phyloP scores from a whole-genome alignment of 2,329 filamentous ascomycete genomes.

The Cercospora citrullina region DNA sequence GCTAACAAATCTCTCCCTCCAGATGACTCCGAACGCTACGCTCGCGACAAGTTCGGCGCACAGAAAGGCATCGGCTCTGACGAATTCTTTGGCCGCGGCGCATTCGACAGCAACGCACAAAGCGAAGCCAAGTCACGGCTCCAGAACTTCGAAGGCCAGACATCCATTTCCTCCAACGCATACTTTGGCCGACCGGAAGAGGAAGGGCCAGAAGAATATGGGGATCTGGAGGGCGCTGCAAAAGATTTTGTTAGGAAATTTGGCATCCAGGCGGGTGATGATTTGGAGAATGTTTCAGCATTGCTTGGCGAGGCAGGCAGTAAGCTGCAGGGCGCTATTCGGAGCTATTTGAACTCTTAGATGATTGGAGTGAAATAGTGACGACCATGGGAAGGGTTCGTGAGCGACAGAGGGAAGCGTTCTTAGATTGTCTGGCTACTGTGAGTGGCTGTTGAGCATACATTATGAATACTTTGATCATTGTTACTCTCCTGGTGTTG shows the following conservation, averaged over 20 bases:
- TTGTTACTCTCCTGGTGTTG: neutral
- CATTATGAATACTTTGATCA: neutral
- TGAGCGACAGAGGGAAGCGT: neutral
- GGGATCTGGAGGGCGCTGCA: constrained; percentile 86
- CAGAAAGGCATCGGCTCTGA: constrained; percentile 98
- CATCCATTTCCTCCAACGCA: constrained; percentile 89
- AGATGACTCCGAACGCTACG: constrained; percentile 78
- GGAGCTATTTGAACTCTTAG: constrained; percentile 38
- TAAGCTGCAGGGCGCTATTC: constrained; percentile 69
- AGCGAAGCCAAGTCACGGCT: constrained; percentile 84
- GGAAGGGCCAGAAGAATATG: constrained; percentile 66
- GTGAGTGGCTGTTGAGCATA: neutral
- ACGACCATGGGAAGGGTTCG: neutral
- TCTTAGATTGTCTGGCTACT: neutral
- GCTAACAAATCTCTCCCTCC: constrained; percentile 8
- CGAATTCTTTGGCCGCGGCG: constrained; percentile 93
- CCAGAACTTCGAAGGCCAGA: constrained; percentile 89
- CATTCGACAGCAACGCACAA: constrained; percentile 77
- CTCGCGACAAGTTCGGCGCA: constrained; percentile 80
- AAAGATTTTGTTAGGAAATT: constrained; percentile 96
- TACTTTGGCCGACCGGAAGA: constrained; percentile 92
- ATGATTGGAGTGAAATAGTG: neutral
- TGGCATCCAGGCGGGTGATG: constrained; percentile 91
- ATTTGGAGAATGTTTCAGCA: constrained; percentile 84
- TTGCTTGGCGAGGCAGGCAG: constrained; percentile 82